Conservation (phyloP, 192 early-diverging fungal genomes). For the Dissophora ornata region DNA sequence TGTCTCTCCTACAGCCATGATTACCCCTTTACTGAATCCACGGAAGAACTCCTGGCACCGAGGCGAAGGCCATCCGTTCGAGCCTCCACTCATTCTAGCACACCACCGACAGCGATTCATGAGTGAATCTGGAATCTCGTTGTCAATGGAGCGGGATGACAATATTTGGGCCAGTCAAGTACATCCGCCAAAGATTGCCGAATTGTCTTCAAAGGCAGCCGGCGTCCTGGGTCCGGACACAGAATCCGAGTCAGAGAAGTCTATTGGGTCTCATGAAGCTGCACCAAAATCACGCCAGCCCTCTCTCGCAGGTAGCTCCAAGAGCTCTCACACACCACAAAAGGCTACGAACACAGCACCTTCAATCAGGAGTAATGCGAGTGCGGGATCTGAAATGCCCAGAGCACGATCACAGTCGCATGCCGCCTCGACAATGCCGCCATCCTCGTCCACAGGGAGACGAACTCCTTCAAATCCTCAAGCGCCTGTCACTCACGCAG, state of each 20-base stretch:
- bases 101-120: constrained; percentile 23
- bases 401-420: constrained; percentile 10
- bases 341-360: background rate
- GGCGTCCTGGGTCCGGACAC: constrained; percentile 17
- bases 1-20: constrained; percentile 1
- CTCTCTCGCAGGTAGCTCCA: constrained; percentile 12
- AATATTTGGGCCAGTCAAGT: constrained; percentile 5
- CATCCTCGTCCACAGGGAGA: background rate
- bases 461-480: background rate
- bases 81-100: background rate
- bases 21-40: constrained; percentile 27
- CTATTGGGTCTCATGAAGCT: constrained; percentile 7
- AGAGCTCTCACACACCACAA: constrained; percentile 4
- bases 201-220: background rate
- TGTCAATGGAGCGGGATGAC: constrained; percentile 23
- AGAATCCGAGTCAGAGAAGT: constrained; percentile 10
- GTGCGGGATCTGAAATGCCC: constrained; percentile 17
- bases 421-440: background rate
- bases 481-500: constrained; percentile 21
- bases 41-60: constrained; percentile 52
- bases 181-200: too few species aligned
- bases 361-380: constrained; percentile 1
- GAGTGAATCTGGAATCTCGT: constrained; percentile 15
- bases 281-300: constrained; percentile 7
- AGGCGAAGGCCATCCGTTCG: constrained; percentile 47